Evolutionary conservation across 768 basidiomycete genomes (phyloP).

Genomic region (Phanerochaete carnosa): DNA sequence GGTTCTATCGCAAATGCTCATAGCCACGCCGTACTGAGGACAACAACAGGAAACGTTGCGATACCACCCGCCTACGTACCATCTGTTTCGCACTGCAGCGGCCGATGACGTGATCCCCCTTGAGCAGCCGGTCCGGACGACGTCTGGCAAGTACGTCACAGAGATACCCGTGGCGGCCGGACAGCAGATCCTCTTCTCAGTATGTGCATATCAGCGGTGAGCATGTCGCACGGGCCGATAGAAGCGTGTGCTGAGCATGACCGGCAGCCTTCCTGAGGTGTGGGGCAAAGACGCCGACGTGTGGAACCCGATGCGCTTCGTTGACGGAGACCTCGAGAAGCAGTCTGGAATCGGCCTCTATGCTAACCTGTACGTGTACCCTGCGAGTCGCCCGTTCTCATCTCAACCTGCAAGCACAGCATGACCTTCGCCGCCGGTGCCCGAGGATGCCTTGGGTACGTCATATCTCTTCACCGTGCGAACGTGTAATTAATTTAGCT

Average conservation of each 20-base stretch:
- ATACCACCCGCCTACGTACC: constrained; percentile 29
- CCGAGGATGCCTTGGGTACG: constrained; percentile 6
- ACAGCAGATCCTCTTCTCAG: constrained; percentile 20
- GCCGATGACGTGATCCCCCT: constrained; percentile 33
- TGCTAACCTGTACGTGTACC: constrained; percentile 3
- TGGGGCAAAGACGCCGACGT: constrained; percentile 31
- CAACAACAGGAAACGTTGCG: constrained; percentile 26
- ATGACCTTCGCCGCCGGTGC: constrained; percentile 11
- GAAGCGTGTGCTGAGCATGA: neutral
- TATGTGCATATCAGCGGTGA: constrained; percentile 32
- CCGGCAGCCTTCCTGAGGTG: constrained; percentile 15
- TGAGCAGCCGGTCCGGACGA: constrained; percentile 25
- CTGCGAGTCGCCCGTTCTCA: neutral
- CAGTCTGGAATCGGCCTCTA: constrained; percentile 4
- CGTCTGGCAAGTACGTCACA: constrained; percentile 21
- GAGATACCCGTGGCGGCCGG: constrained; percentile 27
- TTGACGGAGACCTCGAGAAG: constrained; percentile 11
- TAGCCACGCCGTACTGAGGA: neutral
- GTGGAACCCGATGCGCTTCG: constrained; percentile 28
- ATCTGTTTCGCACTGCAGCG: constrained; percentile 21
- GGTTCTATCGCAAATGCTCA: neutral
- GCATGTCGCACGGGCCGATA: neutral
- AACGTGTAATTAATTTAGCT: constrained; percentile 24
- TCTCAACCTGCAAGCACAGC: neutral
- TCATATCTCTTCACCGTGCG: neutral